Conservation (phyloP, 1,284 basidiomycete species). For the Tranzscheliella williamsii region DNA sequence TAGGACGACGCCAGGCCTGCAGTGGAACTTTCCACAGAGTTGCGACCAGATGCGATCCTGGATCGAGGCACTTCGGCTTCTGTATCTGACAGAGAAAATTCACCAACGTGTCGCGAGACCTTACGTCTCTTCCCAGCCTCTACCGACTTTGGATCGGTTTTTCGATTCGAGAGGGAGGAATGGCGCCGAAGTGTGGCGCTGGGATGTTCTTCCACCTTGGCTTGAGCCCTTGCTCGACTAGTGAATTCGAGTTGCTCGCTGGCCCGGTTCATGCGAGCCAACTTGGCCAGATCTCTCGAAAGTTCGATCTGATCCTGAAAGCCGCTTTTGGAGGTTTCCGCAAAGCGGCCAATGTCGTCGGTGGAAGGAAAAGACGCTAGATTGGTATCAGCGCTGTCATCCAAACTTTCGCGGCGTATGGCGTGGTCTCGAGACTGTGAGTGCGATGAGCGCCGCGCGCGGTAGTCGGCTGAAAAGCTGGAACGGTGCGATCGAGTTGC, state of each 20-base stretch:
- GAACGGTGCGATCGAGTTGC: constrained; percentile 24
- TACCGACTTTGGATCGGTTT: too few relatives aligned
- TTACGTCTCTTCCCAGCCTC: background rate
- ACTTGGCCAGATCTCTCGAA: constrained; percentile 25
- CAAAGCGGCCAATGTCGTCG: constrained; percentile 6
- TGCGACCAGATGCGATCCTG: constrained; percentile 19
- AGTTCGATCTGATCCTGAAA: constrained; percentile 32
- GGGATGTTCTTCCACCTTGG: too few relatives aligned
- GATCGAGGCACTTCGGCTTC: constrained; percentile 37
- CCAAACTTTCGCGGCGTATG: constrained; percentile 17
- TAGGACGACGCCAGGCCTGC: constrained; percentile 5
- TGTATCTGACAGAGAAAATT: constrained; percentile 42
- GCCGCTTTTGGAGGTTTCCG: constrained; percentile 1
- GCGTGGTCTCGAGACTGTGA: constrained; percentile 14
- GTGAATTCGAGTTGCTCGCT: background rate
- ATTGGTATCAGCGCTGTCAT: constrained; percentile 14
- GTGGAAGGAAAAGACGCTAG: constrained; percentile 7
- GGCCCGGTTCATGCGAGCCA: constrained; percentile 31
- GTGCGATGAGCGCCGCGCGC: background rate
- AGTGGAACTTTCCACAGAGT: constrained; percentile 14
- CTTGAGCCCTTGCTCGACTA: too few relatives aligned
- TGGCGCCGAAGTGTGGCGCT: constrained; percentile 23
- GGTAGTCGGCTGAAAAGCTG: constrained; percentile 34
- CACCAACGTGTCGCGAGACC: constrained; percentile 19
- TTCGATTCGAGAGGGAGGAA: constrained; percentile 10